These are phyloP conservation scores for Aspergillus fijiensis DNA, from an alignment of 2,329 filamentous ascomycete species.

Conservation along the genomic window DNA sequence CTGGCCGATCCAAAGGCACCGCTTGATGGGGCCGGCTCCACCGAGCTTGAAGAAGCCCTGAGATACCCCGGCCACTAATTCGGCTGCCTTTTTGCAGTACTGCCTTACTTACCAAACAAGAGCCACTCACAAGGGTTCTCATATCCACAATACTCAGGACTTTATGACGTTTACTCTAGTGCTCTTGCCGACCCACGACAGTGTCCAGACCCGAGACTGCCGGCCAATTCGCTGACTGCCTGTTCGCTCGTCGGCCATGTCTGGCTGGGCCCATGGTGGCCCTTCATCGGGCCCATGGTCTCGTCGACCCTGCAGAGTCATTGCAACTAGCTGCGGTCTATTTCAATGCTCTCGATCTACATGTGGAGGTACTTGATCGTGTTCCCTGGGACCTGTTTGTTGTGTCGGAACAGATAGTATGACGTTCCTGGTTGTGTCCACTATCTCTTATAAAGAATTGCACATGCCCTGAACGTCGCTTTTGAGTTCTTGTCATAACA, in stretches of 20 bases:
- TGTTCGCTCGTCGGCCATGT: slow-evolving; percentile 7
- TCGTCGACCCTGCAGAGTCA: slow-evolving; percentile 8
- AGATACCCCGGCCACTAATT: slow-evolving; percentile 13
- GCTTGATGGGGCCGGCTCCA: slow-evolving; percentile 18
- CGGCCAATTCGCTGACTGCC: slow-evolving; percentile 17
- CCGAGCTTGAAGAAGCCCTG: slow-evolving; percentile 17
- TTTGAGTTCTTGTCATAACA: background rate
- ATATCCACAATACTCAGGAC: slow-evolving; percentile 15
- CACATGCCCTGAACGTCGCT: slow-evolving; percentile 1
- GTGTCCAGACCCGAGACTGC: slow-evolving; percentile 17
- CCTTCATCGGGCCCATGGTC: slow-evolving; percentile 19
- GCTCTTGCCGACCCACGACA: slow-evolving; percentile 9
- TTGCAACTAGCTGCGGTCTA: slow-evolving; percentile 14
- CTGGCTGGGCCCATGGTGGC: slow-evolving; percentile 13
- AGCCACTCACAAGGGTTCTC: slow-evolving; percentile 2
- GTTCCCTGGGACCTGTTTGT: slow-evolving; percentile 8
- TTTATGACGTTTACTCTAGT: slow-evolving; percentile 23
- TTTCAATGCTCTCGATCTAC: slow-evolving; percentile 20
- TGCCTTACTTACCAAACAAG: slow-evolving; percentile 5
- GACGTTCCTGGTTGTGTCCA: slow-evolving; percentile 17
- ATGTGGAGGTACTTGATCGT: slow-evolving; percentile 10
- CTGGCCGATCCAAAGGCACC: slow-evolving; percentile 12
- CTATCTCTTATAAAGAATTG: slow-evolving; percentile 25
- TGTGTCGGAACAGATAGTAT: slow-evolving; percentile 12
- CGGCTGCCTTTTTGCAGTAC: slow-evolving; percentile 11